Conservation (phyloP, 1,284 basidiomycete species). For the Ustilago bromivora region DNA sequence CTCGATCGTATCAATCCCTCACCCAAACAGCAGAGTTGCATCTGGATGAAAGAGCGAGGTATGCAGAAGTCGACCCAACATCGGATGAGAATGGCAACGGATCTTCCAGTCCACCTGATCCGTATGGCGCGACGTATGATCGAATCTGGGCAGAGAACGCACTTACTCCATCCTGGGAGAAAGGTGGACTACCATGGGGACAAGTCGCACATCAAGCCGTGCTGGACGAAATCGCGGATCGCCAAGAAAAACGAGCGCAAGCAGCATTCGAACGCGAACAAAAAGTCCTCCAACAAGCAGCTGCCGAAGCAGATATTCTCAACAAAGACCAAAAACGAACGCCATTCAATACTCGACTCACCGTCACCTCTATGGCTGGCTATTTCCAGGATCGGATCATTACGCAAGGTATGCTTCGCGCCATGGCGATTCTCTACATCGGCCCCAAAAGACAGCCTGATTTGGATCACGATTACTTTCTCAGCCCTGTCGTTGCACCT, state of each 20-base stretch:
- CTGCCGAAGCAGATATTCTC: slow-evolving; percentile 42
- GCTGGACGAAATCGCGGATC: slow-evolving; percentile 33
- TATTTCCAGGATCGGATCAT: slow-evolving; percentile 66
- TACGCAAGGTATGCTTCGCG: slow-evolving; percentile 78
- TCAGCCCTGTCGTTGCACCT: slow-evolving; percentile 92
- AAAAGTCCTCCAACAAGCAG: slow-evolving; percentile 36
- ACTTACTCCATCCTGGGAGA: slow-evolving; percentile 43
- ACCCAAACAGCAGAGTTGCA: slow-evolving; percentile 61
- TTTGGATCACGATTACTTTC: slow-evolving; percentile 91
- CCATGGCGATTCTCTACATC: slow-evolving; percentile 97
- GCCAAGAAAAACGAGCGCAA: slow-evolving; percentile 39
- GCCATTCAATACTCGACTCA: slow-evolving; percentile 82
- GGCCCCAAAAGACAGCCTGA: slow-evolving; percentile 92
- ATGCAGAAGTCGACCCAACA: slow-evolving; percentile 59
- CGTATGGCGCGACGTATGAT: slow-evolving; percentile 27
- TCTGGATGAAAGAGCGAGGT: slow-evolving; percentile 58
- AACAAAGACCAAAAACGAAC: slow-evolving; percentile 43
- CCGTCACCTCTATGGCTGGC: slow-evolving; percentile 94
- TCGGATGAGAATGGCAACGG: slow-evolving; percentile 37
- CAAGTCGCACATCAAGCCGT: slow-evolving; percentile 39
- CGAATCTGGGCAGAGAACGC: slow-evolving; percentile 29
- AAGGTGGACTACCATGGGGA: slow-evolving; percentile 40
- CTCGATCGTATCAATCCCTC: slow-evolving; percentile 53
- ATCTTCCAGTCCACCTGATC: slow-evolving; percentile 24
- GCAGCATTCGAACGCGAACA: slow-evolving; percentile 47